Percentiles rank a stretch among this genome's conserved stretches.
phyloP scores from a whole-genome alignment of 2,329 filamentous ascomycete genomes.

The Xenoacremonium recifei region DNA sequence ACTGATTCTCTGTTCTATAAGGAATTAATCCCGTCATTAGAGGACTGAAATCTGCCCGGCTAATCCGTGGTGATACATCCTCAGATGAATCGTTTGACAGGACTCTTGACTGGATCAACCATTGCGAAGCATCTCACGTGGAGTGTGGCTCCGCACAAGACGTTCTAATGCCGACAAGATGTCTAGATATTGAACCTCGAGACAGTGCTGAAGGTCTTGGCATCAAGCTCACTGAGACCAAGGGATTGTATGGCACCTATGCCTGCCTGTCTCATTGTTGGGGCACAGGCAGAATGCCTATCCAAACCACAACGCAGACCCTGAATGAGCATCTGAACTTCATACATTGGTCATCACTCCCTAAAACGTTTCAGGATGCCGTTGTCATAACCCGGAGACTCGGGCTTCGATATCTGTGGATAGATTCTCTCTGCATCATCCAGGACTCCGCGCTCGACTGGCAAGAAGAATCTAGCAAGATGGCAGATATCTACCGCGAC shows the following conservation, averaged over 20 bases:
- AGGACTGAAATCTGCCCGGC: background rate
- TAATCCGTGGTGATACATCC: slow-evolving; percentile 1
- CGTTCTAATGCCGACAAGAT: slow-evolving; percentile 1
- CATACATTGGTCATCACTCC: background rate
- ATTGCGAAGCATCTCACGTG: slow-evolving; percentile 1
- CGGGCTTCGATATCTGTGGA: slow-evolving; percentile 2
- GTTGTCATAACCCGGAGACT: slow-evolving; percentile 1
- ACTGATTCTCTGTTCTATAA: background rate
- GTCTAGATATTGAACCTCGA: background rate
- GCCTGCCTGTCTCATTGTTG: slow-evolving; percentile 5
- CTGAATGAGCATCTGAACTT: background rate
- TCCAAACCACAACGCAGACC: background rate
- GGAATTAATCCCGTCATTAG: background rate
- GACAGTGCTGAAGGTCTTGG: background rate
- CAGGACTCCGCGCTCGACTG: slow-evolving; percentile 2
- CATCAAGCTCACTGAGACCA: slow-evolving; percentile 1
- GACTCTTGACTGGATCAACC: background rate
- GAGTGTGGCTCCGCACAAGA: slow-evolving; percentile 1
- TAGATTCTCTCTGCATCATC: slow-evolving; percentile 3
- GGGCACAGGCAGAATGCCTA: background rate
- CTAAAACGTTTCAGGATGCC: background rate
- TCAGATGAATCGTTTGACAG: background rate
- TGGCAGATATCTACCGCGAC: slow-evolving; percentile 3
- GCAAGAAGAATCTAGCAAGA: slow-evolving; percentile 5
- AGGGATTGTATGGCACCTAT: slow-evolving; percentile 4